Evolutionary conservation across 2,329 filamentous ascomycete species (phyloP).

Genomic region (Calonectria pseudoturangicola): DNA sequence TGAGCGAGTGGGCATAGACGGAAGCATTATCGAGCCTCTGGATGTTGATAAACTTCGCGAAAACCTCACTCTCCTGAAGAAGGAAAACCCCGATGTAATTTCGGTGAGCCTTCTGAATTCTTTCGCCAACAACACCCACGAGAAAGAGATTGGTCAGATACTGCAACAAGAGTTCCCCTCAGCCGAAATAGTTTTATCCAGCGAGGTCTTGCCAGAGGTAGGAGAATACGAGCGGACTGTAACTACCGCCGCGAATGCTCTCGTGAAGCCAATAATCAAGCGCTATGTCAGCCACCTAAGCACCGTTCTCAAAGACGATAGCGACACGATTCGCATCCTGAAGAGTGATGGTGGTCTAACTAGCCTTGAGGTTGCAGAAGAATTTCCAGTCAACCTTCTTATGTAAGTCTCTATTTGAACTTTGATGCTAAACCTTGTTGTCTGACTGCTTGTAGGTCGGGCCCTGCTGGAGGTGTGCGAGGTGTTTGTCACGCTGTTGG

Average conservation of each 20-base stretch:
- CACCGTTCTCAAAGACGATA: background rate
- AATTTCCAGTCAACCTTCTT: background rate
- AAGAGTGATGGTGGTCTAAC: slow-evolving; percentile 11
- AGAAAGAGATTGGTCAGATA: background rate
- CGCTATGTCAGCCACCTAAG: slow-evolving; percentile 3
- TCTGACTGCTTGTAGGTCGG: background rate
- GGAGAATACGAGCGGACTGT: slow-evolving; percentile 7
- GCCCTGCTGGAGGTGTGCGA: slow-evolving; percentile 3
- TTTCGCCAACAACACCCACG: background rate
- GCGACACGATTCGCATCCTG: slow-evolving; percentile 6
- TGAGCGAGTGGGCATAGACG: background rate
- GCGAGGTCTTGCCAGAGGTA: slow-evolving; percentile 1
- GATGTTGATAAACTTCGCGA: background rate
- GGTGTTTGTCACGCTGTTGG: background rate
- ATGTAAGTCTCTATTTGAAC: background rate
- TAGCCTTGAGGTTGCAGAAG: background rate
- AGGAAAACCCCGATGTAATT: slow-evolving; percentile 1
- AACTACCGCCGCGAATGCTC: background rate
- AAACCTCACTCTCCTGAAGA: background rate
- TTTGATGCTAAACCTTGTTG: background rate
- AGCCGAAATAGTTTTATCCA: background rate
- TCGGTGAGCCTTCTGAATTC: slow-evolving; percentile 6
- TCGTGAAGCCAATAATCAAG: slow-evolving; percentile 4
- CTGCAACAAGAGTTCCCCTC: background rate
- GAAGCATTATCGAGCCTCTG: background rate